Evolutionary conservation across 2,329 filamentous ascomycete genomes (phyloP), one percentile per base, ranked within the genome.

Genomic region (Epichloe sibirici): DNA sequence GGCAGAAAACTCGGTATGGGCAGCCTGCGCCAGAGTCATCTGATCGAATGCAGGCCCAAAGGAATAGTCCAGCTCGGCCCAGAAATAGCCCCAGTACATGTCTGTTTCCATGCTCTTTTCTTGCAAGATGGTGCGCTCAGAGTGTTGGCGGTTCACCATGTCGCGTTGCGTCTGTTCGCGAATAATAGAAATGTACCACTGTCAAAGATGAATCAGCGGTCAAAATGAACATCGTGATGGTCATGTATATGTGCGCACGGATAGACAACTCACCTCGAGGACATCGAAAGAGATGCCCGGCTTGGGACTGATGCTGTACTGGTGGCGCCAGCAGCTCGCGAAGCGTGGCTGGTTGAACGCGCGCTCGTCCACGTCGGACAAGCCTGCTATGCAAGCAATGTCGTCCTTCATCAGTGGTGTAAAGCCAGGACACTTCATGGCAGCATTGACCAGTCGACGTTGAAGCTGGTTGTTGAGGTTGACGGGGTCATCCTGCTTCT

Each of bases 371-470:
- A 56, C 45, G 0, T 71, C 65, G 0, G 61, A 43, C 56, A 79
- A 58, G 15, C 64, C 62, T 3, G 66, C 66, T n/a, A 71, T 50
- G 50, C 59, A 71, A 6, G 75, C 71, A 56, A 85, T 70, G 57
- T 79, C 75, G 58, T 82, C 77, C 65, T 83, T 84, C 69, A 80
- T 77, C n/a, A 74, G 56, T 1, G 76, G 69, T 3, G 77, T 81
- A 62, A 85, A 84, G 2, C 81, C 82, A 2, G 74, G 71, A 59
- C 82, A 85, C 3, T 68, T 64, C 67, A 85, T 73, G 21, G 74
- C 74, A 2, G 78, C 70, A 9, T 65, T 66, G 43, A 73, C 67
- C 34, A 85, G 66, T 11, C 81, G 77, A 55, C 72, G 72, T 35
- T 78, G 66, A 0, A 86, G 71, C 59, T 75, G 73, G 1, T 58